These are phyloP conservation scores for Sonneratia caseolaris DNA, from an alignment of 345 rosid genomes.

Conservation along the genomic window DNA sequence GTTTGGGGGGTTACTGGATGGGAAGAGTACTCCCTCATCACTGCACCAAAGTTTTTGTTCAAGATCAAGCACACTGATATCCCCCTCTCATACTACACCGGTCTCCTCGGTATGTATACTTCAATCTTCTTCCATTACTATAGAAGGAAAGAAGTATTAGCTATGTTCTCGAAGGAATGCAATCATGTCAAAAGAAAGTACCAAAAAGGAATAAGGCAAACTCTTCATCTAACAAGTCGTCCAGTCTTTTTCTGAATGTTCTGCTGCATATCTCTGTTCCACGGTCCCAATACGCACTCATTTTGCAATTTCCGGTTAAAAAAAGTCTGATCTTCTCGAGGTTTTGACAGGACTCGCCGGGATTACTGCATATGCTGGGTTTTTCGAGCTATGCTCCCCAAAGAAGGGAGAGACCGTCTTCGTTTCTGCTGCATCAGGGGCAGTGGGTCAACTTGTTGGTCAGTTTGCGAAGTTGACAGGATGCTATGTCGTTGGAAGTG, in stretches of 20 bases:
- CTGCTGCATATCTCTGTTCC: not conserved
- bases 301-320: not conserved
- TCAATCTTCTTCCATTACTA: not conserved
- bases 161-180: not conserved
- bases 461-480: constrained; percentile 19
- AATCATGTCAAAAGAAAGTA: not conserved
- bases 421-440: constrained; percentile 10
- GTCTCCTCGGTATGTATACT: constrained; percentile 9
- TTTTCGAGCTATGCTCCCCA: constrained; percentile 11
- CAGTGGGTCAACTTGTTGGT: constrained; percentile 15
- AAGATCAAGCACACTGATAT: constrained; percentile 17
- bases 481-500: constrained; percentile 19
- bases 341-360: constrained; percentile 14
- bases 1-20: constrained; percentile 14
- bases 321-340: too few species aligned
- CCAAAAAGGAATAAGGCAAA: not conserved
- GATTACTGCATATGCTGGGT: constrained; percentile 14
- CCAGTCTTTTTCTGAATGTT: not conserved
- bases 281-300: not conserved
- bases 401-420: constrained; percentile 16
- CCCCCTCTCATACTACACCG: constrained; percentile 23
- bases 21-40: constrained; percentile 20
- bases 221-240: too few species aligned
- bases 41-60: not conserved
- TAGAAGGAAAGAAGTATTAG: not conserved